Evolutionary conservation across 2,329 filamentous ascomycete genomes (phyloP).

Genomic region (Pseudogymnoascus sp.): DNA sequence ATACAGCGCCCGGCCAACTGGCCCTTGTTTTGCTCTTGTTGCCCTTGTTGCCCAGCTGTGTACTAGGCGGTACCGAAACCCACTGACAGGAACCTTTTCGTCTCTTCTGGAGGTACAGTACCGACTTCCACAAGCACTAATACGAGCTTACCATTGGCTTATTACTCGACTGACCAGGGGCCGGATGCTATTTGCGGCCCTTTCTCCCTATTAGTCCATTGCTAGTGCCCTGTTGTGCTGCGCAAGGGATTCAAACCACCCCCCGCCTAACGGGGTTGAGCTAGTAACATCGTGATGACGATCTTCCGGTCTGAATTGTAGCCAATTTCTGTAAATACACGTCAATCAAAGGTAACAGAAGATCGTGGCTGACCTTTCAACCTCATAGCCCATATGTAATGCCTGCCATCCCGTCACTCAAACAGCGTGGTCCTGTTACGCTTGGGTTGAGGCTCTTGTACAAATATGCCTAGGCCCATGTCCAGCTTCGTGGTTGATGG

Average conservation of each 20-base stretch:
- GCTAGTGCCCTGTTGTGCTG: neutral
- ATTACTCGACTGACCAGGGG: neutral
- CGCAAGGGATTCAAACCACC: neutral
- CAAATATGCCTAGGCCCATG: neutral
- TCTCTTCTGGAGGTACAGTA: conserved; percentile 1
- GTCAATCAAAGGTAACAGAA: conserved; percentile 5
- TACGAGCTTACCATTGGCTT: neutral
- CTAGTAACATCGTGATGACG: conserved; percentile 8
- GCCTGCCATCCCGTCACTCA: neutral
- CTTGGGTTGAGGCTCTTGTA: conserved; percentile 1
- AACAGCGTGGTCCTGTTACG: neutral
- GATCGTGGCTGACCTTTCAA: neutral
- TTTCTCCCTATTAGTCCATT: conserved; percentile 5
- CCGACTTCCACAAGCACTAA: neutral
- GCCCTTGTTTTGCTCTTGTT: neutral
- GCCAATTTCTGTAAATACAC: neutral
- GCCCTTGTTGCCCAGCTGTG: neutral
- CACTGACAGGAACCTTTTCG: conserved; percentile 6
- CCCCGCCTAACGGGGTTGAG: neutral
- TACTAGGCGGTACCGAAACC: neutral
- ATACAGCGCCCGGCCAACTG: neutral
- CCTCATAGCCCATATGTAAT: neutral
- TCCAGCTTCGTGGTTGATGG: neutral
- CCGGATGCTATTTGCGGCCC: conserved; percentile 1
- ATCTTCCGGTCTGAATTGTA: conserved; percentile 1